Base-by-base conservation (phyloP, 2,329 filamentous ascomycete genomes). In the Cadophora sp. region DNA sequence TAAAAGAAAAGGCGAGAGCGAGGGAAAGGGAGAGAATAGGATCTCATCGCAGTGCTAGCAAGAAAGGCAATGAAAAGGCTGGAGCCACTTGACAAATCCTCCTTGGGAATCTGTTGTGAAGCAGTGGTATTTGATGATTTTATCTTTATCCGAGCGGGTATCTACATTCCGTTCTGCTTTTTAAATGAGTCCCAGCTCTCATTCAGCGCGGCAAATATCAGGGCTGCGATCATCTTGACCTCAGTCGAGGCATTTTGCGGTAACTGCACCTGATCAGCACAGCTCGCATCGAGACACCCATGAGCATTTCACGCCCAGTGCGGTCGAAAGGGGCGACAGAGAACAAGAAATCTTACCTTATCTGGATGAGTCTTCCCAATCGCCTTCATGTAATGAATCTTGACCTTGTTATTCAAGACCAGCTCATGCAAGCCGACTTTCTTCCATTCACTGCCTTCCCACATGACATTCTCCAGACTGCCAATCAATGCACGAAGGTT, bases 281-380 rank as follows among this genome's bases (percentile, higher is more conserved):
- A 13, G 13, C 11, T 27, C 14, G 30, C 2, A 22, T 14, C 8
- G 16, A n/a, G 18, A 9, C 1, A 22, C 13, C 14, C 9, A 36
- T 20, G 24, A 36, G 13, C 24, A n/a, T 39, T 20, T 20, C 2
- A 20, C 27, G 51, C 48, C 20, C 4, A 51, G 51, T 36, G 39
- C 55, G 4, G 41, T 51, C 30, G n/a, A 24, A 39, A 60, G 24
- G 59, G 73, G 67, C 67, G 20, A 68, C 72, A 41, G 9, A 24
- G 11, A 47, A 16, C 4, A 9, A 14, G 33, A 27, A 64, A 33
- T 79, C 88, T 80, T 84, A 97, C 96, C 91, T 99, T 99, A 79
- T 99, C 96, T 68, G 96, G 96, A 84, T 99, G 96, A 73, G 96
- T 96, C 84, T 97, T 98, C 13, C 91, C 93, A 85, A 99, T 98